These are phyloP conservation scores for Elaeagnus macrophylla DNA, from an alignment of 306 rosid genomes.

Conservation along the genomic window DNA sequence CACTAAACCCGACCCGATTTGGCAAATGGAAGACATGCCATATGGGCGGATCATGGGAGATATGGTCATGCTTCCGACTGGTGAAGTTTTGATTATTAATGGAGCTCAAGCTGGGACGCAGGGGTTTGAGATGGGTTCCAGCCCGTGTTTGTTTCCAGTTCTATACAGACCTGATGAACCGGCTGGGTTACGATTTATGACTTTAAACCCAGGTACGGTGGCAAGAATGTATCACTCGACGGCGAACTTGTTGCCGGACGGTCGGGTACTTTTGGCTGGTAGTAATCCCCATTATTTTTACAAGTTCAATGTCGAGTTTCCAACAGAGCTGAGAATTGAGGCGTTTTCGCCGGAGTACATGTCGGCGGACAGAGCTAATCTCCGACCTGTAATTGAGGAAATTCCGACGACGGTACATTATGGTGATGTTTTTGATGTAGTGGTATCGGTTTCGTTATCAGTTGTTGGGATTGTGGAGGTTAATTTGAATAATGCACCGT, in stretches of 20 bases:
- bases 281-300: slow-evolving; percentile 70
- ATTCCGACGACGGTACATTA: slow-evolving; percentile 47
- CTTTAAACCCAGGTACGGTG: slow-evolving; percentile 58
- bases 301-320: slow-evolving; percentile 40
- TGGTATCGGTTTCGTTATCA: slow-evolving; percentile 44
- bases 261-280: slow-evolving; percentile 59
- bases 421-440: slow-evolving; percentile 44
- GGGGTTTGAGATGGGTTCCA: slow-evolving; percentile 57
- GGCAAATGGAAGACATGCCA: slow-evolving; percentile 85
- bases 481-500: slow-evolving; percentile 63
- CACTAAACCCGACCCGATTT: slow-evolving; percentile 37
- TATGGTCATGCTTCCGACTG: slow-evolving; percentile 75
- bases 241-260: slow-evolving; percentile 72
- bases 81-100: slow-evolving; percentile 64
- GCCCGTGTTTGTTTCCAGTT: slow-evolving; percentile 67
- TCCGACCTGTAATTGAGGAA: slow-evolving; percentile 49
- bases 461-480: slow-evolving; percentile 74
- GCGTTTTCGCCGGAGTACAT: slow-evolving; percentile 84
- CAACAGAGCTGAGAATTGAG: slow-evolving; percentile 64
- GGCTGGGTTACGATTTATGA: slow-evolving; percentile 67
- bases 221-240: slow-evolving; percentile 84
- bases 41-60: slow-evolving; percentile 82
- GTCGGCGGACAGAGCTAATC: slow-evolving; percentile 35
- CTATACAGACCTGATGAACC: slow-evolving; percentile 68
- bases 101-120: slow-evolving; percentile 79